phyloP scores from a whole-genome alignment of 192 early-diverging fungal species.

The Umbelopsis sp. region DNA sequence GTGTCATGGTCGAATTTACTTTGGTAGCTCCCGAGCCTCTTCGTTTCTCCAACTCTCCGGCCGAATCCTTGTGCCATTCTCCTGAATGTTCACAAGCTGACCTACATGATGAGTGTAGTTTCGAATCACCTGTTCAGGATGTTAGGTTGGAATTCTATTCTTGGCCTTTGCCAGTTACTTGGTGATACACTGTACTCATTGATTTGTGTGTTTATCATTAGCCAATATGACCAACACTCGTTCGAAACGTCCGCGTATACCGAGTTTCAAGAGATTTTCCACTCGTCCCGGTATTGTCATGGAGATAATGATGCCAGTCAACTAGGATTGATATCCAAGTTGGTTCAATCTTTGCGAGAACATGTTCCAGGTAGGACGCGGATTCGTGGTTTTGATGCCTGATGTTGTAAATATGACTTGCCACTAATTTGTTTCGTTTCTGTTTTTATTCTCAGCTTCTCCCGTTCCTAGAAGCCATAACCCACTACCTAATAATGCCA shows the following conservation, averaged over 20 bases:
- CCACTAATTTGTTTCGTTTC: neutral
- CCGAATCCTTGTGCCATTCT: neutral
- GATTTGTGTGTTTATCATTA: neutral
- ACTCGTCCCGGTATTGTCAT: slow-evolving; percentile 13
- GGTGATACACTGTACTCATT: neutral
- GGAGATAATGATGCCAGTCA: neutral
- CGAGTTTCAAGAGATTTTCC: slow-evolving; percentile 17
- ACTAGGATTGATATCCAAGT: neutral
- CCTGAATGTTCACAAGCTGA: neutral
- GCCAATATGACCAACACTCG: neutral
- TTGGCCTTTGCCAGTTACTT: neutral
- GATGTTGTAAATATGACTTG: neutral
- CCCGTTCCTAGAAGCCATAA: slow-evolving; percentile 15
- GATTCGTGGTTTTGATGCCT: neutral
- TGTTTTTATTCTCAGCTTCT: neutral
- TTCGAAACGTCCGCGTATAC: slow-evolving; percentile 9
- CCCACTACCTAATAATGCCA: slow-evolving; percentile 19
- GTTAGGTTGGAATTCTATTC: neutral
- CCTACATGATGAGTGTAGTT: slow-evolving; percentile 1
- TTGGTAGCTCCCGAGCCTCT: slow-evolving; percentile 14
- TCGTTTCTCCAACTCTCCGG: slow-evolving; percentile 14
- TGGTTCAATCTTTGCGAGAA: slow-evolving; percentile 3
- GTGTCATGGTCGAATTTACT: slow-evolving; percentile 9
- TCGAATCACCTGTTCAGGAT: no score
- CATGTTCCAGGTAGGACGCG: slow-evolving; percentile 8